Conservation (phyloP, 2,329 filamentous ascomycete genomes). For the Plenodomus tracheiphilus region DNA sequence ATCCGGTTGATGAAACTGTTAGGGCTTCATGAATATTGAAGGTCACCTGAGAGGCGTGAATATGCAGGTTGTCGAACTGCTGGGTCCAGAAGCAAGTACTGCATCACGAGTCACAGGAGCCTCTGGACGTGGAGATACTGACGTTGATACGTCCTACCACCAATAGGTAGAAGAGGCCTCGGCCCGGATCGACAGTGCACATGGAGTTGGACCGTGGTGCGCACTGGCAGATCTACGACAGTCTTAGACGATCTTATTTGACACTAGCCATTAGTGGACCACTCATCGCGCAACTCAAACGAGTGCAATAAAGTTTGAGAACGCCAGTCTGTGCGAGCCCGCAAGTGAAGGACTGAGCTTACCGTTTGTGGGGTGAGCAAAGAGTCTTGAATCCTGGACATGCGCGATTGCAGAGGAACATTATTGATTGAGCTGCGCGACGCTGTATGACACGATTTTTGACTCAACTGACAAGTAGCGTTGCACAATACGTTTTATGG, state of each 20-base stretch:
- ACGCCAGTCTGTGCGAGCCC: background rate
- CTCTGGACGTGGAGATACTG: too few relatives aligned
- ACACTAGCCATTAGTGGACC: background rate
- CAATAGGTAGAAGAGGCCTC: background rate
- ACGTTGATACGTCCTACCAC: background rate
- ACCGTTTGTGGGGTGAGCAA: background rate
- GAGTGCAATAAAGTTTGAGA: background rate
- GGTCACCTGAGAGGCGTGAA: background rate
- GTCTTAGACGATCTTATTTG: background rate
- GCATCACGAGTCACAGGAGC: too few relatives aligned
- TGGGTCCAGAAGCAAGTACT: background rate
- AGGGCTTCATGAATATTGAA: too few relatives aligned
- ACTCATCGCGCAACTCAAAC: background rate
- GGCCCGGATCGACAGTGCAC: background rate
- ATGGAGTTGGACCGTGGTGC: background rate
- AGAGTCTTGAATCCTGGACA: too few relatives aligned
- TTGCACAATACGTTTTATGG: background rate
- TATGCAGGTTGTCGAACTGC: background rate
- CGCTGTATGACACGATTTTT: too few relatives aligned
- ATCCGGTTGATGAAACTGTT: background rate
- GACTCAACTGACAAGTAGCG: background rate
- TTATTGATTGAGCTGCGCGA: background rate
- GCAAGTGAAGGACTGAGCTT: background rate
- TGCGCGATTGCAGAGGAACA: too few relatives aligned
- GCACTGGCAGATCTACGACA: background rate